These are phyloP conservation scores for Tremella yokohamensis DNA, from an alignment of 768 basidiomycete species.

Conservation along the genomic window DNA sequence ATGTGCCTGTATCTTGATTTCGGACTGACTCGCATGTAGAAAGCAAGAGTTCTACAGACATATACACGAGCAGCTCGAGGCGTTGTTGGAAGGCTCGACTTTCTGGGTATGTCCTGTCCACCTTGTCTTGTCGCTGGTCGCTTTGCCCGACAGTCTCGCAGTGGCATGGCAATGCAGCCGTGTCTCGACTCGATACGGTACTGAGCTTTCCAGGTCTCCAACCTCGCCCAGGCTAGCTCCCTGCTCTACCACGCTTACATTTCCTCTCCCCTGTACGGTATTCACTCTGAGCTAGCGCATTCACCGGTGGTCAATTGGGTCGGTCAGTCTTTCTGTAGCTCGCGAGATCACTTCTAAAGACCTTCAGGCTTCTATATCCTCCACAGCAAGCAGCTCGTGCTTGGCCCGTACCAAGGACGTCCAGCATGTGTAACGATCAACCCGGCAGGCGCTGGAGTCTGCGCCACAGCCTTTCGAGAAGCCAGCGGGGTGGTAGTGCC, in stretches of 20 bases:
- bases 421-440: constrained; percentile 85
- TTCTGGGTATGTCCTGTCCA: constrained; percentile 68
- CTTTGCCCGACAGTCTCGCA: neutral
- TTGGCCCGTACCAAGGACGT: constrained; percentile 84
- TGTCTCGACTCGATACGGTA: too few relatives aligned
- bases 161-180: neutral
- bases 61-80: constrained; percentile 62
- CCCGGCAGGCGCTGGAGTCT: constrained; percentile 67
- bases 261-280: constrained; percentile 66
- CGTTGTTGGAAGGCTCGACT: constrained; percentile 64
- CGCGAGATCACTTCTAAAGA: neutral
- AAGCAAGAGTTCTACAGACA: constrained; percentile 79
- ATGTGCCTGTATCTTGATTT: neutral
- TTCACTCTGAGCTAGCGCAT: constrained; percentile 32
- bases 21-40: constrained; percentile 35
- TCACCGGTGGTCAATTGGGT: constrained; percentile 84
- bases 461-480: constrained; percentile 70
- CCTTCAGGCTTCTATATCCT: constrained; percentile 75
- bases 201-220: constrained; percentile 62
- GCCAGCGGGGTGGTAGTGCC: constrained; percentile 63
- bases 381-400: constrained; percentile 54
- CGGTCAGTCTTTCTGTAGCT: constrained; percentile 58
- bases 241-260: constrained; percentile 73
- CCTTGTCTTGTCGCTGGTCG: neutral
- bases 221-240: constrained; percentile 77